Conservation (phyloP, 768 basidiomycete genomes). For the Gelatoporia subvermispora region DNA sequence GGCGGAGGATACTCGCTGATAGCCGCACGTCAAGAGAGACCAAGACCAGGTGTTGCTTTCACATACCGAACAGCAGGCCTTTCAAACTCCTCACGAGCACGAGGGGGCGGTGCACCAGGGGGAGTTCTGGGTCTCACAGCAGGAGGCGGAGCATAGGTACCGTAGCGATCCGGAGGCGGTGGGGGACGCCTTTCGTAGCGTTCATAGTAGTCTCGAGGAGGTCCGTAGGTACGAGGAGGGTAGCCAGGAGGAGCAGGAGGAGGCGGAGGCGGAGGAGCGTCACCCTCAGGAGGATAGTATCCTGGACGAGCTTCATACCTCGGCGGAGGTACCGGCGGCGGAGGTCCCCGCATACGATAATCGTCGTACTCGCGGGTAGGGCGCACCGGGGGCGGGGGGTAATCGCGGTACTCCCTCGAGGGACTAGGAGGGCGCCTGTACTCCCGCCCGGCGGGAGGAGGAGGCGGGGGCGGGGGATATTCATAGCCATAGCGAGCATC, state of each 20-base stretch:
- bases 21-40: conserved; percentile 2
- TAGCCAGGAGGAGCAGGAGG: conserved; percentile 43
- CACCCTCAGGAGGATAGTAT: conserved; percentile 39
- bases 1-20: conserved; percentile 54
- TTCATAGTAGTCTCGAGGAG: conserved; percentile 42
- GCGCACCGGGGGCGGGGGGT: conserved; percentile 44
- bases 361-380: conserved; percentile 66
- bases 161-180: conserved; percentile 39
- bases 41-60: background rate
- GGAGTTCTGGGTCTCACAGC: conserved; percentile 50
- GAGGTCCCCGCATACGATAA: conserved; percentile 51
- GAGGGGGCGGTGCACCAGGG: conserved; percentile 46
- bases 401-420: conserved; percentile 66
- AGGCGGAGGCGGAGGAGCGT: too few relatives aligned
- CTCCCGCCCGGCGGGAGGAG: conserved; percentile 43
- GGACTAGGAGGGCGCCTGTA: conserved; percentile 56
- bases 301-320: conserved; percentile 48
- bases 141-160: conserved; percentile 39
- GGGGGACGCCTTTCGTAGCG: conserved; percentile 53
- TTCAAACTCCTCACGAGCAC: conserved; percentile 62
- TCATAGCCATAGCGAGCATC: conserved; percentile 62
- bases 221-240: conserved; percentile 47
- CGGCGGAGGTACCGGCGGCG: conserved; percentile 35
- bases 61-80: conserved; percentile 54
- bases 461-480: conserved; percentile 37